Conservation (phyloP, 495 filamentous ascomycete genomes). For the Penicillium diatomitis region DNA sequence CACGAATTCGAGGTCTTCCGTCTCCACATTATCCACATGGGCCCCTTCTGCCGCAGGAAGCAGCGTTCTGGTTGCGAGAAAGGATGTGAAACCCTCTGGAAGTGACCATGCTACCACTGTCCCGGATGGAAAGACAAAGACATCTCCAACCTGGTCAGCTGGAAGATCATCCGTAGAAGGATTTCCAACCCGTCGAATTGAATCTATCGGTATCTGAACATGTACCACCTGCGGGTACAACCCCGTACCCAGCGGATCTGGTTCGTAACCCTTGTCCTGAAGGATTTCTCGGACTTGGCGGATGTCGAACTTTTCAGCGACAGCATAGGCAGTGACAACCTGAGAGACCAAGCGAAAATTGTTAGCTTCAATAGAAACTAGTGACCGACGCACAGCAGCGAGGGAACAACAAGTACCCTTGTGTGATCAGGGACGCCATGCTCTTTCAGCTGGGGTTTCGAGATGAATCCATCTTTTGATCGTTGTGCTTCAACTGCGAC, state of each 20-base stretch:
- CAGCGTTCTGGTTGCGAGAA: conserved; percentile 63
- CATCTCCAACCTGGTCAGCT: conserved; percentile 62
- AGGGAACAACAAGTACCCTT: conserved; percentile 19
- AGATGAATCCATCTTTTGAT: conserved; percentile 40
- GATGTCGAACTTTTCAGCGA: conserved; percentile 82
- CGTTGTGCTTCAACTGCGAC: conserved; percentile 54
- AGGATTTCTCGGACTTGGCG: conserved; percentile 60
- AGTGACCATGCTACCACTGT: conserved; percentile 91
- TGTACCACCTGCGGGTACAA: conserved; percentile 61
- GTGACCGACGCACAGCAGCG: not conserved
- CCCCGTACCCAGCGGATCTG: conserved; percentile 51
- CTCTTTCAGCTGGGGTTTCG: conserved; percentile 31
- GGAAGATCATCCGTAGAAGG: conserved; percentile 49
- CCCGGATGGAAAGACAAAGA: conserved; percentile 95
- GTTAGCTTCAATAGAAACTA: not conserved
- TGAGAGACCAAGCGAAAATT: conserved; percentile 15
- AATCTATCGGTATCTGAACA: conserved; percentile 49
- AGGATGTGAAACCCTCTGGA: conserved; percentile 57
- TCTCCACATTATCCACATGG: conserved; percentile 60
- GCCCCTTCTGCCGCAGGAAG: conserved; percentile 68
- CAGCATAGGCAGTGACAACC: conserved; percentile 71
- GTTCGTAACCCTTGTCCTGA: conserved; percentile 56
- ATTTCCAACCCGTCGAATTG: conserved; percentile 39
- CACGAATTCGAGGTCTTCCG: conserved; percentile 82
- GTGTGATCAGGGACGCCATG: conserved; percentile 30